Base-by-base conservation (phyloP, 75 land plant species). In the Selaginella moellendorffii region DNA sequence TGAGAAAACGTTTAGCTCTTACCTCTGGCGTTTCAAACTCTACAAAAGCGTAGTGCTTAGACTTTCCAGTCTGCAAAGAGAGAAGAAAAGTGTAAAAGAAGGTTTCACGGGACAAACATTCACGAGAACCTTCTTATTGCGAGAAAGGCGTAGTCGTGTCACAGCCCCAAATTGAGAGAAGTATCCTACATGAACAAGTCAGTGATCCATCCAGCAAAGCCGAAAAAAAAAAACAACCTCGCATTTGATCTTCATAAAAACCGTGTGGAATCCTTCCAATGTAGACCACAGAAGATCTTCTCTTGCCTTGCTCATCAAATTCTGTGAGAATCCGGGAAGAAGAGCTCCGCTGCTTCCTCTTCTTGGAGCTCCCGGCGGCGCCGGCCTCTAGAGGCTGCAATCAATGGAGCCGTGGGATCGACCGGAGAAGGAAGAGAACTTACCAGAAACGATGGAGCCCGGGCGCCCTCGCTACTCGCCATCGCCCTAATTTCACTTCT, bases 211-310 rank as follows among this genome's bases (percentile, higher is more conserved):
- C n/a, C n/a, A n/a, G n/a, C n/a, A n/a, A n/a, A n/a, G n/a, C n/a
- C n/a, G n/a, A n/a, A n/a, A n/a, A n/a, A n/a, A n/a, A n/a, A n/a
- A n/a, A n/a, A n/a, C 22, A 25, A 87, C 97, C 97, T 77, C 81
- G 63, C 97, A 91, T 91, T 60, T 87, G 86, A 25, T 87, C 78
- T 69, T 91, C 97, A 59, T 82, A 87, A 54, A 91, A 87, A 14
- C 97, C 93, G 71, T 91, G 93, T 20, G 97, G 97, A 28, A 91
- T 85, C 17, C 80, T 79, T 0, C 97, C 97, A 54, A 91, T 79
- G 42, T 91, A 91, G 20, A 85, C 58, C 0, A 91, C 86, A 1
- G 73, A 71, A 0, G 84, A 69, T 1, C 65, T 62, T 62, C 30
- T 62, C 31, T 26, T 36, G 10, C 46, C 46, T 14, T 5, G 46